Conservation (phyloP, 495 filamentous ascomycete species). For the Baudoinia panamericana region DNA sequence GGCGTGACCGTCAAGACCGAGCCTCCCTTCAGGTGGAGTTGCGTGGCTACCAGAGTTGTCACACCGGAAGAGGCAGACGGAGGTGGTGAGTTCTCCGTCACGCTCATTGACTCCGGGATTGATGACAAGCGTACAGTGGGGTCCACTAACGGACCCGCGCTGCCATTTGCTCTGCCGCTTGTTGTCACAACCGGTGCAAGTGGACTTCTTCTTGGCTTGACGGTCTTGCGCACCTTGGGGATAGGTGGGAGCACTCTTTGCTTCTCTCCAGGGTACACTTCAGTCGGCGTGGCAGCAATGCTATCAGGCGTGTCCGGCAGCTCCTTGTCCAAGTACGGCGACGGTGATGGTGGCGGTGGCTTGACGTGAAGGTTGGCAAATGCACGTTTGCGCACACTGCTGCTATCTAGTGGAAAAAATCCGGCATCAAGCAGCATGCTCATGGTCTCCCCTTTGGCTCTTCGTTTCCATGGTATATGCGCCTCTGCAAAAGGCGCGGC, state of each 20-base stretch:
- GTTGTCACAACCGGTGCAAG: conserved; percentile 6
- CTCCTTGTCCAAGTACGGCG: conserved; percentile 3
- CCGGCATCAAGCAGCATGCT: conserved; percentile 16
- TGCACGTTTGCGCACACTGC: neutral
- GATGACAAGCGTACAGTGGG: conserved; percentile 9
- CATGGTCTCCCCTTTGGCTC: conserved; percentile 14
- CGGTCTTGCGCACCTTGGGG: neutral
- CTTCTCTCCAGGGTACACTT: conserved; percentile 4
- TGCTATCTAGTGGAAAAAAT: conserved; percentile 7
- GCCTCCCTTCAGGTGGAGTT: conserved; percentile 16
- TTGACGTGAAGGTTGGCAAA: neutral
- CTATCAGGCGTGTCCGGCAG: conserved; percentile 12
- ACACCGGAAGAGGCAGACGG: conserved; percentile 5
- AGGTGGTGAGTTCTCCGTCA: conserved; percentile 8
- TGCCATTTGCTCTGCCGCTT: neutral
- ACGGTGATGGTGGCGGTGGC: conserved; percentile 5
- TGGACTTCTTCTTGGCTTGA: conserved; percentile 5
- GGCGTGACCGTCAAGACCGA: conserved; percentile 19
- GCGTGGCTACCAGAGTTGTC: conserved; percentile 9
- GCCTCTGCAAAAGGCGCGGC: neutral
- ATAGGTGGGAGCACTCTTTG: neutral
- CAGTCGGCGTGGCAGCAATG: conserved; percentile 11
- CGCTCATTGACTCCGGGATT: conserved; percentile 5
- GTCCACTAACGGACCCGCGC: neutral
- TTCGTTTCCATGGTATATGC: conserved; percentile 2